Evolutionary conservation across 768 basidiomycete species (phyloP), one percentile per base, ranked within the genome.

Genomic region (Sarcodon aspratus): DNA sequence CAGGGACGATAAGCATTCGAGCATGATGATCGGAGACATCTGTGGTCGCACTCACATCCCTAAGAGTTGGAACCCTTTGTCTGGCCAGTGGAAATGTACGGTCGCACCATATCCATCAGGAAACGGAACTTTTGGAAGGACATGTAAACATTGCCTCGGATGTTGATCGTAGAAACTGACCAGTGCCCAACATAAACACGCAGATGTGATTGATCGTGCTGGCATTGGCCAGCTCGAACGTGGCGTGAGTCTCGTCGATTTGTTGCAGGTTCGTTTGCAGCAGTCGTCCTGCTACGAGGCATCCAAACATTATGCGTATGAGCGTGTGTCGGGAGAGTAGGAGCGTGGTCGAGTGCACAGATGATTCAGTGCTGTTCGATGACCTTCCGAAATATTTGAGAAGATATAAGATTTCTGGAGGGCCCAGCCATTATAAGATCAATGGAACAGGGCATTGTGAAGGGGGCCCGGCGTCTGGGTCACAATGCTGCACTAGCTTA

Each of bases 51-150:
- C 85, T 58, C 55, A 87, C 90, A 87, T 85, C 59, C 90, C 90
- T 8, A 94, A 68, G 27, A 92, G 62, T 61, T 89, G 89, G 54
- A 89, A 91, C 3, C 89, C 90, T 61, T 79, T 87, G 9, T 85
- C 87, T 1, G 88, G 89, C 85, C 82, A 87, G 61, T 78, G 79
- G 60, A 92, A 83, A 59, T 92, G 87, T 8, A 92, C 88, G 0
- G 87, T 80, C 10, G 85, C 85, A 13, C 82, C 89, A 59, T 80
- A 90, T 34, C 88, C 86, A 18, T 85, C 80, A 5, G 89, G 89
- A 56, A 92, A 91, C 1, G 83, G 78, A 0, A 87, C 86, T 79
- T 40, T 17, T 49, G 48, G 6, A 12, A 50, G 35, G 18, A 38
- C 37, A n/a, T 27, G 7, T 15, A 34, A 35, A 47, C 36, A 12